These are phyloP conservation scores for Colletotrichum musae DNA, from an alignment of 2,329 filamentous ascomycete genomes.

Conservation along the genomic window DNA sequence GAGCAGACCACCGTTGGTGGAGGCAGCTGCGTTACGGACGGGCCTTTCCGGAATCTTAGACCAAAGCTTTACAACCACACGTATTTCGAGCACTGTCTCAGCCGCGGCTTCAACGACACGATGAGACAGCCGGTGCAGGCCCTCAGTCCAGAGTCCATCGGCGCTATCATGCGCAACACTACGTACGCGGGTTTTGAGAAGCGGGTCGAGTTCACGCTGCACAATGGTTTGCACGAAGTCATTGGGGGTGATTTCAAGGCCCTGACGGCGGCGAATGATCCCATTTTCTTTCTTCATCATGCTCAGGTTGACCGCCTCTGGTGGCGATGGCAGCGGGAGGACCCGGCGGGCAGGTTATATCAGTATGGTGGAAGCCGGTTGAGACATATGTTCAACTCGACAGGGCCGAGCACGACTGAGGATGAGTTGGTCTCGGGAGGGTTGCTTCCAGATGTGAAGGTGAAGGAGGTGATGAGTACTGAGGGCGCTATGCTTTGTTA, in stretches of 20 bases:
- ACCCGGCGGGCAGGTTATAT: neutral
- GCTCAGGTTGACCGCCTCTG: constrained; percentile 47
- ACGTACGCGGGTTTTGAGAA: constrained; percentile 22
- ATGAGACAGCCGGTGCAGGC: neutral
- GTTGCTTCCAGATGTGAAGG: neutral
- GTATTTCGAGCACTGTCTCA: constrained; percentile 46
- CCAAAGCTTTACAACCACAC: constrained; percentile 39
- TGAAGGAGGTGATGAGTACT: neutral
- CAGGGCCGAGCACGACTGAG: neutral
- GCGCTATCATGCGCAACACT: constrained; percentile 16
- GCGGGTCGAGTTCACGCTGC: constrained; percentile 9
- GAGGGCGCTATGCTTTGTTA: neutral
- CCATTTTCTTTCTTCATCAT: constrained; percentile 50
- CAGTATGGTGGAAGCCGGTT: constrained; percentile 3
- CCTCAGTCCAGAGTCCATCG: neutral
- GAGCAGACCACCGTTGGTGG: neutral
- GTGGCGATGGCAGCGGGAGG: constrained; percentile 44
- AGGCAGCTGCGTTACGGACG: constrained; percentile 35
- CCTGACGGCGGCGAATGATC: constrained; percentile 53
- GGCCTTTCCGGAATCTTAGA: constrained; percentile 45
- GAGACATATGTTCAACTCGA: neutral
- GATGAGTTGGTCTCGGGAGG: neutral
- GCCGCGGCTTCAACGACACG: constrained; percentile 43
- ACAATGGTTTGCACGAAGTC: constrained; percentile 43
- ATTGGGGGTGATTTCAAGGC: constrained; percentile 47